Evolutionary conservation across 2,329 filamentous ascomycete genomes (phyloP).

Genomic region (Aspergillus costaricaensis): DNA sequence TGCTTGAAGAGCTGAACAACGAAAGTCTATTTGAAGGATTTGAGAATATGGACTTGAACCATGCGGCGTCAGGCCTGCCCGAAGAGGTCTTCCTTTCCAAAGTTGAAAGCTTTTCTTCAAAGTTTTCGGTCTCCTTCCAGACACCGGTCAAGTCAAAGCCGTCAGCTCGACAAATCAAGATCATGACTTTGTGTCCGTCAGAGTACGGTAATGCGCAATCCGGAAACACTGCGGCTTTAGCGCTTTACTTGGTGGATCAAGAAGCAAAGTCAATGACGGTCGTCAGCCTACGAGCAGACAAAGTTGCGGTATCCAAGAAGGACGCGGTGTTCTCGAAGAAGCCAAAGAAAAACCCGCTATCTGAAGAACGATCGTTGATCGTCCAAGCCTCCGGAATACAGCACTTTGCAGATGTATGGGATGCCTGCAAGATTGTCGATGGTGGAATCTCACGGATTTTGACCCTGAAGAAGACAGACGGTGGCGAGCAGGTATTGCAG

Average conservation of each 20-base stretch:
- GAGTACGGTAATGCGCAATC: constrained; percentile 35
- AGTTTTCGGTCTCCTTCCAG: constrained; percentile 34
- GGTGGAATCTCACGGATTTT: constrained; percentile 68
- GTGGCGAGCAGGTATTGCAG: constrained; percentile 67
- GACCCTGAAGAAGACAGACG: constrained; percentile 65
- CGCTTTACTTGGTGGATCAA: constrained; percentile 68
- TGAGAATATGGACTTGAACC: constrained; percentile 70
- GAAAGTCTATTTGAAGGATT: constrained; percentile 68
- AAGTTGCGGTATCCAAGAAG: constrained; percentile 32
- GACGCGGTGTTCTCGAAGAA: constrained; percentile 31
- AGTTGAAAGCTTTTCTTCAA: constrained; percentile 68
- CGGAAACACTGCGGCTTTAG: constrained; percentile 35
- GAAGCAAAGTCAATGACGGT: constrained; percentile 68
- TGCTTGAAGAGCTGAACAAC: constrained; percentile 67
- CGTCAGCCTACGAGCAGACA: constrained; percentile 62
- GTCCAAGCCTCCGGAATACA: constrained; percentile 50
- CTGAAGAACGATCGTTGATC: constrained; percentile 30
- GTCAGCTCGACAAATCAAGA: constrained; percentile 40
- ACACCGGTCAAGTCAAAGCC: constrained; percentile 28
- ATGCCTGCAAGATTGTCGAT: constrained; percentile 72
- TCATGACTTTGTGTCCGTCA: constrained; percentile 64
- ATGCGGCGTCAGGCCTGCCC: constrained; percentile 70
- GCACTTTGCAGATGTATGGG: constrained; percentile 67
- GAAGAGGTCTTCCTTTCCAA: constrained; percentile 73
- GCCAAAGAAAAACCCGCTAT: constrained; percentile 22